phyloP scores from a whole-genome alignment of 352 stramenopile genomes.

The Phytophthora pinifolia region DNA sequence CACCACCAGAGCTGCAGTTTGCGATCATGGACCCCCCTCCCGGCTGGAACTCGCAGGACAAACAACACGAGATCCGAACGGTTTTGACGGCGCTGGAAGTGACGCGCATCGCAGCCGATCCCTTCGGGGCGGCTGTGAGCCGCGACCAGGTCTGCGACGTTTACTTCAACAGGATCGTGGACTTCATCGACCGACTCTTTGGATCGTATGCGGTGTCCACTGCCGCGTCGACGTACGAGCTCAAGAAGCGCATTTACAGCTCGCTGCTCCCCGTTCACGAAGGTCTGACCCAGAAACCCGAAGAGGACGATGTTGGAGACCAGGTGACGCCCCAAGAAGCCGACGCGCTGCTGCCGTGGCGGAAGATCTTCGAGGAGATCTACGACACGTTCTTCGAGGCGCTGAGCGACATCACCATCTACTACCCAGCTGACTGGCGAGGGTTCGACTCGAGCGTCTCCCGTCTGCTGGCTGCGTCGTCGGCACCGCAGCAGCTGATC shows the following conservation, averaged over 20 bases:
- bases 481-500: background rate
- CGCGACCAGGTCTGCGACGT: conserved; percentile 47
- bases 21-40: conserved; percentile 27
- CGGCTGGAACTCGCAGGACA: conserved; percentile 45
- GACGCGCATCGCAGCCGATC: conserved; percentile 21
- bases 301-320: conserved; percentile 7
- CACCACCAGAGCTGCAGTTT: conserved; percentile 49
- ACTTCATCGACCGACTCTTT: conserved; percentile 65
- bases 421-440: conserved; percentile 35
- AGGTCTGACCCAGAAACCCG: conserved; percentile 18
- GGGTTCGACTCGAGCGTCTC: conserved; percentile 16
- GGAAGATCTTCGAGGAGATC: conserved; percentile 54
- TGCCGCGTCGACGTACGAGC: conserved; percentile 52
- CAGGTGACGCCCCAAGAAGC: conserved; percentile 21
- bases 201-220: conserved; percentile 18
- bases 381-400: conserved; percentile 66
- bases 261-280: conserved; percentile 57
- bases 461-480: conserved; percentile 11
- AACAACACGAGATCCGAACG: conserved; percentile 24
- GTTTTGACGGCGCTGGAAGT: conserved; percentile 38
- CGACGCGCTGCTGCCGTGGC: conserved; percentile 47
- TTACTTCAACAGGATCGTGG: conserved; percentile 53
- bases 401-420: conserved; percentile 48
- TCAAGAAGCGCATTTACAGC: conserved; percentile 64
- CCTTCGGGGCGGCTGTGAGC: conserved; percentile 11